Conservation (phyloP, 441 rosid genomes). For the Capsella rubella region DNA sequence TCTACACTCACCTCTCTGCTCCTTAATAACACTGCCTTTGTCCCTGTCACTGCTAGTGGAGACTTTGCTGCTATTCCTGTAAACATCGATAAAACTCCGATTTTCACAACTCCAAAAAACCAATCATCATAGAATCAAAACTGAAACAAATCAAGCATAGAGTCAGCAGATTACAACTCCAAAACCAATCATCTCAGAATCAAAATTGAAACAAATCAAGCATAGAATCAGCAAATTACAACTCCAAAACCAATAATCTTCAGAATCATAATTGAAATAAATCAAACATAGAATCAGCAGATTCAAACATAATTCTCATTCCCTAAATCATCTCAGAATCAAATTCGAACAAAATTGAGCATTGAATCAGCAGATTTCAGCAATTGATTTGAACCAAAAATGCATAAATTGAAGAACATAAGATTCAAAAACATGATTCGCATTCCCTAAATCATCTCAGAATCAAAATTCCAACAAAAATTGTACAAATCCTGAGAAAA, state of each 20-base stretch:
- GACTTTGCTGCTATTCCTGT: slow-evolving; percentile 80
- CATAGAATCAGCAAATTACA: too few relatives aligned
- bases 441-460: background rate
- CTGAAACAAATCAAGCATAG: background rate
- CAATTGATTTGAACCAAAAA: background rate
- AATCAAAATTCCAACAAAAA: background rate
- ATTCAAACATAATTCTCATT: background rate
- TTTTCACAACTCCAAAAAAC: slow-evolving; percentile 4
- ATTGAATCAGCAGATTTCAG: background rate
- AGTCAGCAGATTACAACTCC: background rate
- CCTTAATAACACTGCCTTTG: slow-evolving; percentile 70
- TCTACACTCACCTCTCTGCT: slow-evolving; percentile 74
- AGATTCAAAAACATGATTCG: background rate
- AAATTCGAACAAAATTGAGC: background rate
- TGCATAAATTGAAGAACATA: background rate
- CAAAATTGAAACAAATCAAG: too few relatives aligned
- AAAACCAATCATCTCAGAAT: too few relatives aligned
- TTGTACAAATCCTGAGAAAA: background rate
- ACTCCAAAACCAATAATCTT: too few relatives aligned
- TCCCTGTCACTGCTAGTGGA: slow-evolving; percentile 81
- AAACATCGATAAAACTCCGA: background rate
- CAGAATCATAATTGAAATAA: too few relatives aligned
- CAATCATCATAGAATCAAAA: background rate
- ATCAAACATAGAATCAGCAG: too few relatives aligned
- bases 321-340: background rate